phyloP scores from a whole-genome alignment of 2,329 filamentous ascomycete genomes.

The Stagonosporopsis rhizophila region DNA sequence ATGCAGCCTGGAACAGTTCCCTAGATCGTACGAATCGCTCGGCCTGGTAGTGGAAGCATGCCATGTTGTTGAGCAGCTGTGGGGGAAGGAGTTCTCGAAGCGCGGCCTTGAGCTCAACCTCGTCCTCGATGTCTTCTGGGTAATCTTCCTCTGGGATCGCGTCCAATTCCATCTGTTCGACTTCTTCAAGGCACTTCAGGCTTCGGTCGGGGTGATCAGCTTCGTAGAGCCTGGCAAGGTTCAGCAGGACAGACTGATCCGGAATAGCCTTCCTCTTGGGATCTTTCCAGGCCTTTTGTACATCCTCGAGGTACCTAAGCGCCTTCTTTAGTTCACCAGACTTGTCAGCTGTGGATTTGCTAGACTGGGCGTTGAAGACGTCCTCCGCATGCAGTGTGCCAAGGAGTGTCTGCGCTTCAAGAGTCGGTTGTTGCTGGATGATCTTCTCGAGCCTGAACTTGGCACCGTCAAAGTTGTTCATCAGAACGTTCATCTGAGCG shows the following conservation, averaged over 20 bases:
- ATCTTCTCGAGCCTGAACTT: constrained; percentile 96
- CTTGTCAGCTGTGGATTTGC: constrained; percentile 83
- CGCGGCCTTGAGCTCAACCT: constrained; percentile 61
- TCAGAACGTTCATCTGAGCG: constrained; percentile 85
- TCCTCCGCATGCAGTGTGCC: constrained; percentile 95
- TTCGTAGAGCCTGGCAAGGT: constrained; percentile 91
- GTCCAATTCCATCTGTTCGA: constrained; percentile 87
- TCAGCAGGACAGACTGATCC: constrained; percentile 87
- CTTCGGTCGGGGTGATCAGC: constrained; percentile 85
- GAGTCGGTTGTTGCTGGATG: constrained; percentile 79
- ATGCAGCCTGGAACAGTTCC: constrained; percentile 88
- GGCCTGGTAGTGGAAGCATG: constrained; percentile 89
- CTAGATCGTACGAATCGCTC: constrained; percentile 82
- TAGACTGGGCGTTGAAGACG: constrained; percentile 79
- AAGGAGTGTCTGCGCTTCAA: constrained; percentile 90
- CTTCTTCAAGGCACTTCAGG: constrained; percentile 87
- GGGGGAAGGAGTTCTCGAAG: constrained; percentile 83
- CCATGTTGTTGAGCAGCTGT: constrained; percentile 95
- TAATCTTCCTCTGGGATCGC: constrained; percentile 75
- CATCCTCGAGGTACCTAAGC: constrained; percentile 80
- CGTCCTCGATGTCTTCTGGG: constrained; percentile 60
- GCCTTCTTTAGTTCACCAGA: constrained; percentile 85
- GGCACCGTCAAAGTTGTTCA: constrained; percentile 85
- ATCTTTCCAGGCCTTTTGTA: constrained; percentile 90
- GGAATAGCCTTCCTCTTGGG: constrained; percentile 81